These are phyloP conservation scores for Thermothelomyces thermophilus DNA, from an alignment of 2,329 filamentous ascomycete species.

Conservation along the genomic window DNA sequence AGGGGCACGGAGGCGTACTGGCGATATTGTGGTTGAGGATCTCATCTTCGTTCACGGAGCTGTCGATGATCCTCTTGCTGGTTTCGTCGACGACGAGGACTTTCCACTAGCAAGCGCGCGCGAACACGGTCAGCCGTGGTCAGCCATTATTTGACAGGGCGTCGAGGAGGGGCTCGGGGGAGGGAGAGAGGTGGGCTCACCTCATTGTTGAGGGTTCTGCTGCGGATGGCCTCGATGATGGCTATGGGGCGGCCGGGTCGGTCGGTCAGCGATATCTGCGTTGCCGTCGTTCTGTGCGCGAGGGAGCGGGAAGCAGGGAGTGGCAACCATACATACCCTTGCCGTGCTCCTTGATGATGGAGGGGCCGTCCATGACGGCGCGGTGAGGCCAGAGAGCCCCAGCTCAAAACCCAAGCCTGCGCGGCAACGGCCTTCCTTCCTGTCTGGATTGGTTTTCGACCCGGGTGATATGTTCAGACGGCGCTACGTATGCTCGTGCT, in stretches of 20 bases:
- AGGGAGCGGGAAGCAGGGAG: background rate
- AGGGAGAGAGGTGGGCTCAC: constrained; percentile 42
- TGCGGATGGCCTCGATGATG: constrained; percentile 66
- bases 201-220: constrained; percentile 71
- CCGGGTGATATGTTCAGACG: too few relatives aligned
- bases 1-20: constrained; percentile 51
- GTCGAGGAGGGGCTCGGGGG: background rate
- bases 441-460: background rate
- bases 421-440: background rate
- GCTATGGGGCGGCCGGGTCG: constrained; percentile 38
- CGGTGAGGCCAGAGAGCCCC: constrained; percentile 12
- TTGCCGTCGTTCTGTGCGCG: background rate
- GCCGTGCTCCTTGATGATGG: constrained; percentile 57
- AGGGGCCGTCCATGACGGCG: constrained; percentile 66
- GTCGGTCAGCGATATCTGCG: background rate
- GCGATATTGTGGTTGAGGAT: constrained; percentile 95
- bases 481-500: too few relatives aligned
- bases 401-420: constrained; percentile 10
- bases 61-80: constrained; percentile 81
- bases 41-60: constrained; percentile 89
- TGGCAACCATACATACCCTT: constrained; percentile 18
- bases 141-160: too few relatives aligned
- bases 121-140: background rate
- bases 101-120: constrained; percentile 69
- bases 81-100: constrained; percentile 82